phyloP scores from a whole-genome alignment of 495 filamentous ascomycete species.

The Xylaria curta region DNA sequence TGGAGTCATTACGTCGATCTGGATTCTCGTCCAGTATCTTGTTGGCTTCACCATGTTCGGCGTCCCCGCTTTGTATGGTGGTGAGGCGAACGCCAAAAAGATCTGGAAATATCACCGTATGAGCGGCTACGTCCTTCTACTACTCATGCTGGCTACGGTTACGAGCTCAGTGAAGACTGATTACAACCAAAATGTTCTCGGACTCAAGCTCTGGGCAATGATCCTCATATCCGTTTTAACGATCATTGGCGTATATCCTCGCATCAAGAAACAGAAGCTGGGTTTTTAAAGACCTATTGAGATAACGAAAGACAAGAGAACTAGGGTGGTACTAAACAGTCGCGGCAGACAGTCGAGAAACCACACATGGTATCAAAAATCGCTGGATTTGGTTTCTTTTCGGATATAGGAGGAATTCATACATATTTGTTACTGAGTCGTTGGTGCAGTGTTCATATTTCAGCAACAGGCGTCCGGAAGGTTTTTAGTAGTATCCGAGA shows the following conservation, averaged over 20 bases:
- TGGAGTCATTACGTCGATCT: slow-evolving; percentile 75
- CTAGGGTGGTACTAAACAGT: neutral
- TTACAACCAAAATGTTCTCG: slow-evolving; percentile 65
- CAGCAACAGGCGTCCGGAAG: slow-evolving; percentile 6
- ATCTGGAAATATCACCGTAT: slow-evolving; percentile 89
- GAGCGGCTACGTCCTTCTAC: slow-evolving; percentile 75
- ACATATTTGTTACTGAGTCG: neutral
- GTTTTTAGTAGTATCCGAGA: neutral
- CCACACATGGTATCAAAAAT: neutral
- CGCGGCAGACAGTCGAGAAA: neutral
- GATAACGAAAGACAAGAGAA: neutral
- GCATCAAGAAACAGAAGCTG: slow-evolving; percentile 85
- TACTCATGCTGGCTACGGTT: slow-evolving; percentile 75
- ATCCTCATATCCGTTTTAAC: slow-evolving; percentile 65
- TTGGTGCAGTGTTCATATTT: neutral
- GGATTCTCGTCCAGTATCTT: slow-evolving; percentile 72
- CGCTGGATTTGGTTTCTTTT: neutral
- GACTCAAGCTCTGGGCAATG: slow-evolving; percentile 76
- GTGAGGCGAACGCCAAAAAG: slow-evolving; percentile 77
- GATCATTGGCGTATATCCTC: slow-evolving; percentile 71
- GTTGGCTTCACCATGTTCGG: slow-evolving; percentile 84
- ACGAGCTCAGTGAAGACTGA: slow-evolving; percentile 75
- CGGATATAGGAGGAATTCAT: neutral
- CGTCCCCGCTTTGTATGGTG: slow-evolving; percentile 72
- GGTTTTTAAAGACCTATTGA: slow-evolving; percentile 53